Base-by-base conservation (phyloP, 2,329 filamentous ascomycete genomes). In the Periconia digitata region DNA sequence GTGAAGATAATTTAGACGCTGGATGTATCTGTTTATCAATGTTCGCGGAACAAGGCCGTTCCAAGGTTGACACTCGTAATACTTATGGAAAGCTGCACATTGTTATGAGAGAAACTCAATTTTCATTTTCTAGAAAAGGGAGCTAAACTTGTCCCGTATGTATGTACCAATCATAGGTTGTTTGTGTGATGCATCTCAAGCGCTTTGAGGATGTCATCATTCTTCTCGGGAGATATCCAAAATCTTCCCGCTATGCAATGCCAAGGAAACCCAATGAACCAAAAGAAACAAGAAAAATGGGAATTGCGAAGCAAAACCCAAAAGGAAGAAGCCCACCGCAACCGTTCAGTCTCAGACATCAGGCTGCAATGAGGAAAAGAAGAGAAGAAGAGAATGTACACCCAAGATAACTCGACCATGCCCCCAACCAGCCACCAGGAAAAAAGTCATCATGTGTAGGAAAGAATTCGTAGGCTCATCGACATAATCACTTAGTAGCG, bases 151-250 rank as follows among this genome's bases (percentile, higher is more conserved):
- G n/a, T n/a, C n/a, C n/a, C n/a, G 27, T 24, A 27, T 40, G 20
- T 22, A 22, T 40, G 38, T 40, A 21, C 17, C 21, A 21, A 39
- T 22, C 13, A 21, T 40, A 15, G 27, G 10, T 4, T 32, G 22
- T 45, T 27, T 43, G 39, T 43, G 42, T 44, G 16, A 20, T 21
- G 21, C 44, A 43, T 35, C 48, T 50, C 48, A 47, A 50, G 44
- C 44, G 17, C 48, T 50, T 50, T 47, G 48, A 50, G 48, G 42
- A 47, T 27, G 35, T 34, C 32, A 10, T 36, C 12, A n/a, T 37
- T 44, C 24, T 21, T 32, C 12, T 39, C 13, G 3, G 46, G 27
- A 6, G 27, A 32, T 32, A 10, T 4, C 8, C 24, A 44, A 44
- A 15, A 43, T 43, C 41, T 23, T n/a, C 32, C 22, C 27, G 41